Evolutionary conservation across 1,284 basidiomycete genomes (phyloP), one percentile per base, ranked within the genome.

Genomic region (Taiwanofungus camphoratus): DNA sequence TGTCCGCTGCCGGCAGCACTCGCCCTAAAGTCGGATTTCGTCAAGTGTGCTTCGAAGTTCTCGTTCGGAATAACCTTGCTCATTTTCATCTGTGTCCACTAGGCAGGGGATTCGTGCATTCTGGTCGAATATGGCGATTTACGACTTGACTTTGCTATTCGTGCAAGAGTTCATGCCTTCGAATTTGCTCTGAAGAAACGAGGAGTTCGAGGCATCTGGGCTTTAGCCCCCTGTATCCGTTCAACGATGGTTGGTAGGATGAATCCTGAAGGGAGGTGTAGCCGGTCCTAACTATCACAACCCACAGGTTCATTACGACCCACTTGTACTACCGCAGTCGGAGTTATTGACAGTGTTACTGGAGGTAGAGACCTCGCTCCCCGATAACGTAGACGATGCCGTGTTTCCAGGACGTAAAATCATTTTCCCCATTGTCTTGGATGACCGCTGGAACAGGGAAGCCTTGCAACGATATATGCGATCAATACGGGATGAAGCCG

Each of bases 341-440:
- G 55, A 62, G 1, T 54, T 81, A 4, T 58, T 82, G 18, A 33
- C 58, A 1, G 48, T 59, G 5, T 65, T 80, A 29, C 44, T 69
- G 2, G 51, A 60, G 6, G 57, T 63, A 3, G 70, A 74, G 42
- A 44, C 46, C 5, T 49, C 62, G 0, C 62, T 79, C 3, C 70
- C 71, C 0, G 56, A 62, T 3, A 63, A 68, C 5, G 58, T 73
- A 38, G 44, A 57, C 19, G 56, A 69, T 1, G 65, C 76, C 56
- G 56, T 59, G 9, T 76, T 84, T 44, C 65, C 70, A 0, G 74
- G 74, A 1, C 70, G 79, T 4, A 66, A 67, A 26, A 66, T 84
- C 29, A 71, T 67, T 3, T 74, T 86, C 45, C 83, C 83, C 0
- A 73, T 84, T 20, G 76, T 73, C 0, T 69, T 84, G 3, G 76